Evolutionary conservation across 2,329 filamentous ascomycete species (phyloP).

Genomic region (Colletotrichum sp.): DNA sequence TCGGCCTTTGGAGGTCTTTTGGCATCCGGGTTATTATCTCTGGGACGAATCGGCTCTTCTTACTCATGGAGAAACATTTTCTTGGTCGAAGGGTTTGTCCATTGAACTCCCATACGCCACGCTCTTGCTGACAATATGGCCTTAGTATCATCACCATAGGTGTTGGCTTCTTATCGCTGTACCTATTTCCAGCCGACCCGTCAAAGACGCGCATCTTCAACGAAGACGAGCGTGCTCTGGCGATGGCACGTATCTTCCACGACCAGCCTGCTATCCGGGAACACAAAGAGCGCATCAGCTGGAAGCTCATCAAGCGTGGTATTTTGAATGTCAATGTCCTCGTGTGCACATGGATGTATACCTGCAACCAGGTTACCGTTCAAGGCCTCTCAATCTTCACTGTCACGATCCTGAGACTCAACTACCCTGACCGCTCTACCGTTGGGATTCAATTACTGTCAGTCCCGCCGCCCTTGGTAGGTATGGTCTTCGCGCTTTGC

Average conservation of each 20-base stretch:
- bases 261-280: constrained; percentile 30
- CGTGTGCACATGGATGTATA: constrained; percentile 29
- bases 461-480: constrained; percentile 27
- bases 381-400: constrained; percentile 71
- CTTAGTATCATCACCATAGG: constrained; percentile 58
- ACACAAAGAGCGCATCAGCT: constrained; percentile 25
- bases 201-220: constrained; percentile 41
- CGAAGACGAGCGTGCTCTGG: constrained; percentile 66
- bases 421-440: constrained; percentile 28
- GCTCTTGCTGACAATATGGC: not conserved
- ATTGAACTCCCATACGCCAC: not conserved
- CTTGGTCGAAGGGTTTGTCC: constrained; percentile 22
- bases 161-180: constrained; percentile 54
- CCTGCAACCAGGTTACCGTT: constrained; percentile 54
- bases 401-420: constrained; percentile 63
- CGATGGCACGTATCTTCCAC: constrained; percentile 68
- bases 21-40: constrained; percentile 41
- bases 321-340: constrained; percentile 28
- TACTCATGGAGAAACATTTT: constrained; percentile 68
- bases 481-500: constrained; percentile 26
- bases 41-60: constrained; percentile 26
- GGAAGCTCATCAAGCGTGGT: constrained; percentile 22
- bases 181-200: constrained; percentile 24
- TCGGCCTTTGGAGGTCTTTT: constrained; percentile 73
- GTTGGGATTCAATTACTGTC: constrained; percentile 30